phyloP scores from a whole-genome alignment of 306 rosid genomes.

The Glycyrrhiza uralensis region DNA sequence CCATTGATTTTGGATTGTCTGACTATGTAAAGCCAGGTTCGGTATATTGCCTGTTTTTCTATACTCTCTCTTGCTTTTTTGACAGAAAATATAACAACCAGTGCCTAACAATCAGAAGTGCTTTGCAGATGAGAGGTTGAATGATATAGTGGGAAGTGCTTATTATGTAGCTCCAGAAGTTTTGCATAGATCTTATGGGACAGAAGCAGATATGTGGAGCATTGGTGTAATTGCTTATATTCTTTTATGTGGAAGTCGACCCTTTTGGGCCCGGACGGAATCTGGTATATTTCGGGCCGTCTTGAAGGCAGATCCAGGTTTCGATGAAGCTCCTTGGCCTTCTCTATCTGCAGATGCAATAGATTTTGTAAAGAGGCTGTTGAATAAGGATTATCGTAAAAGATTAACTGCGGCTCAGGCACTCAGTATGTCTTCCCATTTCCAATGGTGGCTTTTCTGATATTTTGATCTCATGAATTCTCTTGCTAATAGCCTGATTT shows the following conservation, averaged over 20 bases:
- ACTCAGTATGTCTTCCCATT: slow-evolving; percentile 36
- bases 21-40: slow-evolving; percentile 84
- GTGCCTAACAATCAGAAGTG: slow-evolving; percentile 14
- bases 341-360: slow-evolving; percentile 63
- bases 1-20: slow-evolving; percentile 76
- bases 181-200: slow-evolving; percentile 27
- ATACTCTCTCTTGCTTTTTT: background rate
- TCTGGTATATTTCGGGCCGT: slow-evolving; percentile 82
- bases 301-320: slow-evolving; percentile 72
- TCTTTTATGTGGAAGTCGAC: slow-evolving; percentile 69
- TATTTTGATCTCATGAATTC: background rate
- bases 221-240: slow-evolving; percentile 25
- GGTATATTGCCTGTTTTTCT: slow-evolving; percentile 3
- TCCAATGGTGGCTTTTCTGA: background rate
- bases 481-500: slow-evolving; percentile 3
- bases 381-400: slow-evolving; percentile 65
- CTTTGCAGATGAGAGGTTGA: slow-evolving; percentile 69
- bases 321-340: slow-evolving; percentile 86
- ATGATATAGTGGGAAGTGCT: slow-evolving; percentile 57
- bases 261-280: slow-evolving; percentile 82
- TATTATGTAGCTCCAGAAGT: slow-evolving; percentile 29
- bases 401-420: slow-evolving; percentile 83
- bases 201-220: slow-evolving; percentile 28
- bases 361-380: slow-evolving; percentile 64
- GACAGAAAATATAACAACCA: background rate